These are phyloP conservation scores for Przewalskia tangutica DNA, from an alignment of 257 asterid species.

Conservation along the genomic window DNA sequence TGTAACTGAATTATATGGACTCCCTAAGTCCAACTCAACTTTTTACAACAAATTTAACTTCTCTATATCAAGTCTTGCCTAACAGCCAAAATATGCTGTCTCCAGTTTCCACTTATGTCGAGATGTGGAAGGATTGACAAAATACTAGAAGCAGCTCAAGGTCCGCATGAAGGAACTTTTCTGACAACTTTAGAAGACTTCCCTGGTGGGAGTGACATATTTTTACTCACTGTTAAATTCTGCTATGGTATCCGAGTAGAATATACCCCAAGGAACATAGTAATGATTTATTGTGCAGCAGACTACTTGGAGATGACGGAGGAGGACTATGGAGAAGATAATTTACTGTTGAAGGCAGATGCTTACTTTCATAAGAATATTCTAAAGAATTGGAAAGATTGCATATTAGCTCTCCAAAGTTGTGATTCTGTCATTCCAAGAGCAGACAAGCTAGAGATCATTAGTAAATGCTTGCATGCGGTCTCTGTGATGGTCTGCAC, in stretches of 20 bases:
- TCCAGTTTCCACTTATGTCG: constrained; percentile 88
- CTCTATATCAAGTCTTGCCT: constrained; percentile 14
- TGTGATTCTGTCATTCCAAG: constrained; percentile 56
- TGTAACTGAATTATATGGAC: neutral
- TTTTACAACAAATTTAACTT: constrained; percentile 12
- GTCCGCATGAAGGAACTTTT: constrained; percentile 16
- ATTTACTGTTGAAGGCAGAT: constrained; percentile 59
- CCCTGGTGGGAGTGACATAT: constrained; percentile 70
- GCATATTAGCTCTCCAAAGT: constrained; percentile 82
- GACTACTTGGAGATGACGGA: constrained; percentile 77
- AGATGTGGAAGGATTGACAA: constrained; percentile 72
- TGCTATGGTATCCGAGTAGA: constrained; percentile 64
- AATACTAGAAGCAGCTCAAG: constrained; percentile 43
- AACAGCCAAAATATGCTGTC: constrained; percentile 9
- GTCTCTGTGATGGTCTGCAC: constrained; percentile 84
- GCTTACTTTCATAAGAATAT: constrained; percentile 57
- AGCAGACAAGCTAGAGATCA: constrained; percentile 73
- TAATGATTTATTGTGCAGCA: constrained; percentile 66
- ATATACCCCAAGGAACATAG: constrained; percentile 62
- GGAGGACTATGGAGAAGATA: constrained; percentile 67
- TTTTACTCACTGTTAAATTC: constrained; percentile 46
- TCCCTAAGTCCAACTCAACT: constrained; percentile 26
- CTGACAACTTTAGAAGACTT: constrained; percentile 44
- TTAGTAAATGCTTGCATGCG: constrained; percentile 50
- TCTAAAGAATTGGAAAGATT: constrained; percentile 66